Percentiles rank a stretch among this genome's conserved stretches.
These are phyloP conservation scores for Phytophthora pseudosyringae DNA, from an alignment of 352 stramenopile genomes.

Conservation along the genomic window DNA sequence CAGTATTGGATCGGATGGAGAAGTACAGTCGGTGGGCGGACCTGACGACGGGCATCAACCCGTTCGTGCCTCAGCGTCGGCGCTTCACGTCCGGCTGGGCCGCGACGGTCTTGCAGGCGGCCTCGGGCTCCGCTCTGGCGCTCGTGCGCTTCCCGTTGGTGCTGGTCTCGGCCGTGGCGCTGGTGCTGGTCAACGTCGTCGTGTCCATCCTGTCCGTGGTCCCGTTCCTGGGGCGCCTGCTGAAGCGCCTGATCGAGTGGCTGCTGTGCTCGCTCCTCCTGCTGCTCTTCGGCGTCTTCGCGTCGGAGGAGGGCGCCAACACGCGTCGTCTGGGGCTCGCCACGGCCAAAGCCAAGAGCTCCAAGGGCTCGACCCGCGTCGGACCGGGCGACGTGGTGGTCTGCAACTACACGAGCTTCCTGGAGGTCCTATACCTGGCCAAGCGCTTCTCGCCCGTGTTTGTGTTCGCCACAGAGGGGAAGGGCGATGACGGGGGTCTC, in stretches of 20 bases:
- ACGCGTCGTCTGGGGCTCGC: constrained; percentile 74
- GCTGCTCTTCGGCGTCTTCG: constrained; percentile 67
- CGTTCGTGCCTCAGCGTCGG: constrained; percentile 83
- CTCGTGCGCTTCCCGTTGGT: constrained; percentile 66
- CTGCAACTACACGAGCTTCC: constrained; percentile 84
- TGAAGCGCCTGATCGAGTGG: constrained; percentile 77
- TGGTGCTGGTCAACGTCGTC: constrained; percentile 58
- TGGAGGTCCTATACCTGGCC: constrained; percentile 81
- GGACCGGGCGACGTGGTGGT: constrained; percentile 68
- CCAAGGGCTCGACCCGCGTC: constrained; percentile 42
- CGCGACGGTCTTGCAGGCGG: constrained; percentile 50
- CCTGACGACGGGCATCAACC: constrained; percentile 86
- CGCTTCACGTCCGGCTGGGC: constrained; percentile 51
- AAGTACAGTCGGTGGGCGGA: constrained; percentile 90
- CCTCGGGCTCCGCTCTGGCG: constrained; percentile 51
- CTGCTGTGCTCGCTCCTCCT: constrained; percentile 76
- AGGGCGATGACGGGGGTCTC: constrained; percentile 56
- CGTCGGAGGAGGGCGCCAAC: constrained; percentile 76
- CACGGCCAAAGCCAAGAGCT: constrained; percentile 38
- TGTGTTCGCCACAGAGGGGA: constrained; percentile 60
- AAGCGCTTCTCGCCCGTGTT: constrained; percentile 84
- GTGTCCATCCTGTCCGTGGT: constrained; percentile 64
- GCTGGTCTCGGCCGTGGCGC: constrained; percentile 40
- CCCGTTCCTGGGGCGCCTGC: constrained; percentile 66
- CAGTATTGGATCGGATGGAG: constrained; percentile 62